Base-by-base conservation (phyloP, 2,329 filamentous ascomycete species). In the Fusarium setosum region DNA sequence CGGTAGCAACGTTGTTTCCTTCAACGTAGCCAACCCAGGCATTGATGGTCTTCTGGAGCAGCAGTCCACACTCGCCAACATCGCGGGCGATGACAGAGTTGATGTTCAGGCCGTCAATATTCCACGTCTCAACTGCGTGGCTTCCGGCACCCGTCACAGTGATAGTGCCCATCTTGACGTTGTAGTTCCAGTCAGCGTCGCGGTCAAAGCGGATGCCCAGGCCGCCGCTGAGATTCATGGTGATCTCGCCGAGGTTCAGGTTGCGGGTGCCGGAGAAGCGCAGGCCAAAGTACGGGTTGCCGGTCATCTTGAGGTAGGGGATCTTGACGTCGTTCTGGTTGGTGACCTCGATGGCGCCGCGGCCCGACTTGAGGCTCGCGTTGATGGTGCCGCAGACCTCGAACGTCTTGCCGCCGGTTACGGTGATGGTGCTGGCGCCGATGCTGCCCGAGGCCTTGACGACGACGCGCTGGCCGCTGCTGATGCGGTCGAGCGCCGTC, bases 101-200 rank as follows among this genome's bases (percentile, higher is more conserved):
- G 67, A 88, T 83, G 1, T 72, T 77, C 3, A 88, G 78, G 11
- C 83, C 82, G 63, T 87, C 81, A 38, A 88, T 87, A 72, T 88
- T 88, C 83, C 84, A 88, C 0, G 83, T 85, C 74, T 88, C 86
- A 31, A 88, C 83, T 4, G 84, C 84, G 69, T 88, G 86, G 69
- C 82, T 85, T 6, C 82, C 76, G 8, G 85, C 84, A 4, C 85
- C 84, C 0, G 78, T 85, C 21, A 87, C 83, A 6, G 63, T 80
- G 63, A 88, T 82, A 8, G 51, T 44, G 74, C 79, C 84, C 79
- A 87, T 87, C 45, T 75, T 80, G 18, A 87, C 85, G 67, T 87
- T 85, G 21, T 74, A 75, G 75, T 85, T 87, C 26, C 80, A 77
- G 5, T 84, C 82, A 7, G 74, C 59, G 72, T 87, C 85, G 34